Conservation (phyloP, 169 alveolate genomes). For the Babesia sp. region DNA sequence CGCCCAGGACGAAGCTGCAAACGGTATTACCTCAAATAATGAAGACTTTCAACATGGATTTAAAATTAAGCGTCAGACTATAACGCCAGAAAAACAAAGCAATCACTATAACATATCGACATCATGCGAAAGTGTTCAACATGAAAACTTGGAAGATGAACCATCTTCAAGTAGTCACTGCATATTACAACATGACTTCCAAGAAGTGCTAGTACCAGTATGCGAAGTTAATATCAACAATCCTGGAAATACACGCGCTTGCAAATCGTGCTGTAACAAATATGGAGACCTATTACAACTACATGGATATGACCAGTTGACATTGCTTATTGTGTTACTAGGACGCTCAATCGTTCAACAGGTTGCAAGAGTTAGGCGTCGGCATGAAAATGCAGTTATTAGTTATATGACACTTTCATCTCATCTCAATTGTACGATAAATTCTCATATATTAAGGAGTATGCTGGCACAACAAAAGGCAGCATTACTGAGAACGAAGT, state of each 20-base stretch:
- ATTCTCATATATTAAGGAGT: constrained; percentile 38
- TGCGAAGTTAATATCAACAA: constrained; percentile 5
- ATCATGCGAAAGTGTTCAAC: not conserved
- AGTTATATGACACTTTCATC: constrained; percentile 30
- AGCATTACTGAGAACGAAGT: constrained; percentile 7
- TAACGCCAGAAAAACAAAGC: too few relatives aligned
- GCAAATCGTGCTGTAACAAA: constrained; percentile 17
- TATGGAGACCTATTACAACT: constrained; percentile 32
- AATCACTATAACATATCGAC: not conserved
- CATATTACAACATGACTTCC: not conserved
- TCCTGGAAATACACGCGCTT: not conserved
- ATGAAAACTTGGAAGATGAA: not conserved
- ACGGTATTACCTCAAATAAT: not conserved
- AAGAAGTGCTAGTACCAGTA: constrained; percentile 37
- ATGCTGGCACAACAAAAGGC: constrained; percentile 9
- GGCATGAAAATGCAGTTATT: constrained; percentile 43
- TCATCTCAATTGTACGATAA: constrained; percentile 17
- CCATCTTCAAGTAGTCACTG: not conserved
- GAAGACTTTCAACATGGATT: not conserved
- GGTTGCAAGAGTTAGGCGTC: not conserved
- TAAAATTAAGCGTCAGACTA: not conserved
- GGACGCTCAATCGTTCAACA: constrained; percentile 55
- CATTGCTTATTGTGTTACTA: constrained; percentile 32
- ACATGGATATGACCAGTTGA: constrained; percentile 41
- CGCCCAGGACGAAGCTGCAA: not conserved